Base-by-base conservation (phyloP, 139 green algal genomes). In the Asterochloris sp. region DNA sequence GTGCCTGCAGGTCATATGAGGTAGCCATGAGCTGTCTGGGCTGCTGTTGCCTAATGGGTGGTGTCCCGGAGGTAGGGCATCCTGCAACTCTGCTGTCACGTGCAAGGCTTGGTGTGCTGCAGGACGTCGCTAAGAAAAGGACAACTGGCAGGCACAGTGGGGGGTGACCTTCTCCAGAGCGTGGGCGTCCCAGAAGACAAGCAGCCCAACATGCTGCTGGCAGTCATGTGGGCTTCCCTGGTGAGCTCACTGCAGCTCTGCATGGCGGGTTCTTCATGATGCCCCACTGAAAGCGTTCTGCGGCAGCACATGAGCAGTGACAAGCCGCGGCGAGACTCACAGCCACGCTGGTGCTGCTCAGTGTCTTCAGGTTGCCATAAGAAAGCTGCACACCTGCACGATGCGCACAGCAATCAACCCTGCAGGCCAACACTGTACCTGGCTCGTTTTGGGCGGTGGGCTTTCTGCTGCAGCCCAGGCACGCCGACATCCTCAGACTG, bases 201-300 rank as follows among this genome's bases (percentile, higher is more conserved):
- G 62, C 80, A 83, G 11, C 92, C 92, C 12, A 90, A 96, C 85
- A 83, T 96, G 76, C 83, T 95, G 73, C 86, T 96, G 74, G 88
- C 90, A 0, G 62, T 96, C 13, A 63, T 96, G 73, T 96, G 93
- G 93, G 93, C 93, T 0, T 90, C 86, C 0, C 88, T 95, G 83
- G 79, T 86, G 74, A 14, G 47, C 12, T 24, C 11, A 17, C 66
- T 6, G 38, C 38, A 54, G 38, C 38, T 54, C 38, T 54, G 38
- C 38, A 10, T 2, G 4, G 38, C 38, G 38, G 38, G 4, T 54
- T n/a, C n/a, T 54, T 54, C 38, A 54, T 6, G n/a, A 54, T 54
- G 38, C 38, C 38, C 38, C 38, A 54, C 38, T 10, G 38, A 6
- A 54, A 54, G 38, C 38, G 38, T 54, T 54, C 6, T 54, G 38